A percentile compares a stretch with the other conserved stretches of the same genome.
Conservation (phyloP, 1,139 yeast genomes). For the Williopsis jadinii region DNA sequence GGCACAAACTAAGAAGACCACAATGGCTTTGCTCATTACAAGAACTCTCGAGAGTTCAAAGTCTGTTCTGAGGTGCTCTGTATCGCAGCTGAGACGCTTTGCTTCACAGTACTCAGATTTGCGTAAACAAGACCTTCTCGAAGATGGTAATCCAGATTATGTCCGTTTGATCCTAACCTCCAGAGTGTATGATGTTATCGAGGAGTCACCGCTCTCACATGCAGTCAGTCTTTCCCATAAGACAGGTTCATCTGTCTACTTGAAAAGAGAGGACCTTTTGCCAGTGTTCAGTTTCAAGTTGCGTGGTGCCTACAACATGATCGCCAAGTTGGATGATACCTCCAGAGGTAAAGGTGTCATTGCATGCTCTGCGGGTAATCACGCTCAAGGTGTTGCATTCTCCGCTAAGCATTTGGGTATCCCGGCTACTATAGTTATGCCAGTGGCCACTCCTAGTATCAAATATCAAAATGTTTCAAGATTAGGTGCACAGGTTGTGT, state of each 20-base stretch:
- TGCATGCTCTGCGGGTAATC: conserved; percentile 98
- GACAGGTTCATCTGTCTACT: conserved; percentile 60
- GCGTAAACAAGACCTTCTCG: conserved; percentile 41
- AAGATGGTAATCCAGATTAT: conserved; percentile 82
- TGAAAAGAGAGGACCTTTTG: conserved; percentile 86
- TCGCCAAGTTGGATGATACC: conserved; percentile 71
- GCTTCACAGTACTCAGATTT: conserved; percentile 38
- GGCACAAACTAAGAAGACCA: no score
- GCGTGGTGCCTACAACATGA: conserved; percentile 97
- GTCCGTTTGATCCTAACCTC: conserved; percentile 84
- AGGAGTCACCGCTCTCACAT: conserved; percentile 77
- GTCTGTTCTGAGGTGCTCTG: not conserved
- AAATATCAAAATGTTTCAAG: conserved; percentile 87
- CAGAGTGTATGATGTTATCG: conserved; percentile 88
- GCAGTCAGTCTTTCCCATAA: conserved; percentile 74
- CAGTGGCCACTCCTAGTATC: conserved; percentile 92
- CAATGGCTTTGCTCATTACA: not conserved
- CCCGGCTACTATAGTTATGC: conserved; percentile 97
- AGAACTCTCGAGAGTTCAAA: not conserved
- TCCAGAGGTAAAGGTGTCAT: conserved; percentile 81
- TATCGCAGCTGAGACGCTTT: not conserved
- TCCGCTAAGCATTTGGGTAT: conserved; percentile 80
- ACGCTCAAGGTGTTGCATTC: conserved; percentile 97
- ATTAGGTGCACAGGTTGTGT: conserved; percentile 88
- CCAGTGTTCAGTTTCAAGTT: conserved; percentile 95